A percentile compares a stretch with the other conserved stretches of the same genome.
Conservation (phyloP, 192 early-diverging fungal genomes). For the Paraglomus brasilianum region DNA sequence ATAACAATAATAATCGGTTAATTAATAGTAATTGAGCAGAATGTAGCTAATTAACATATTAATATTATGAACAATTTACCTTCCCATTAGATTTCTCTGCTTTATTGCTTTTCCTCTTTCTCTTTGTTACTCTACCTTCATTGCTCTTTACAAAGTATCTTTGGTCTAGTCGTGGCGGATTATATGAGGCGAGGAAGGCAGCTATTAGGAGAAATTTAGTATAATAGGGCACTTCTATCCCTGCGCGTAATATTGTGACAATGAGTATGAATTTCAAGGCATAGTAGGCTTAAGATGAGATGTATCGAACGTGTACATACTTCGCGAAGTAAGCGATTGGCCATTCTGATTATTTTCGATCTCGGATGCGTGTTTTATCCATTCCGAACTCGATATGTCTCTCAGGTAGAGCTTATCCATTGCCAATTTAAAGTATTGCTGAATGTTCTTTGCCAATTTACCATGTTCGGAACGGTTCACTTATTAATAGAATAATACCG, state of each 20-base stretch:
- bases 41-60: constrained; percentile 37
- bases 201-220: constrained; percentile 90
- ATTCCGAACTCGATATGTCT: constrained; percentile 88
- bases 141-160: constrained; percentile 76
- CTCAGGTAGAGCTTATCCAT: constrained; percentile 85
- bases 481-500: not conserved
- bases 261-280: not conserved
- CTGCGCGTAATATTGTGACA: constrained; percentile 32
- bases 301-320: not conserved
- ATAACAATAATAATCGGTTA: constrained; percentile 1
- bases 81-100: constrained; percentile 46
- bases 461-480: constrained; percentile 53
- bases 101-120: constrained; percentile 30
- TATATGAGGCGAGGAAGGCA: constrained; percentile 90
- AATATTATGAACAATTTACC: constrained; percentile 39
- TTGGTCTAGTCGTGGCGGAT: constrained; percentile 81
- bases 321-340: not conserved
- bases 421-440: constrained; percentile 79
- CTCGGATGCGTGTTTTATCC: constrained; percentile 51
- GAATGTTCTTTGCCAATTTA: constrained; percentile 73
- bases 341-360: constrained; percentile 6
- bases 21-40: not conserved
- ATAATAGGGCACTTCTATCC: constrained; percentile 80
- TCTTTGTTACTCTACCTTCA: constrained; percentile 34
- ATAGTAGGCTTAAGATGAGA: not conserved